Conservation (phyloP, 208 protist genomes). For the Acanthamoeba sp. region DNA sequence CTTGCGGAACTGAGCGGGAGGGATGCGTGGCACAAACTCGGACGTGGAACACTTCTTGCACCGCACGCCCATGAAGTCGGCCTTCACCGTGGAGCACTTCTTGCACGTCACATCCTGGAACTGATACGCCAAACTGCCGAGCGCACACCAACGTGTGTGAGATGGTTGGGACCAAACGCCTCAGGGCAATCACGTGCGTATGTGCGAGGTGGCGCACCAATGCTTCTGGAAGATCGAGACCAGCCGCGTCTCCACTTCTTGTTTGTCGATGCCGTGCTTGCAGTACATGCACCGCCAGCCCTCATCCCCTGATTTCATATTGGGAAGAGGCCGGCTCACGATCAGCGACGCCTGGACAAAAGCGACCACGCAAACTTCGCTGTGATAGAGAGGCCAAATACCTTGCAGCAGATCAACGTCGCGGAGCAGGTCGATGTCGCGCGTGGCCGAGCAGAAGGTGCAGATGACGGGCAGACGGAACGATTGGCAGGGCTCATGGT, state of each 20-base stretch:
- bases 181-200: background rate
- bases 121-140: constrained; percentile 80
- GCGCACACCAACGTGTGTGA: background rate
- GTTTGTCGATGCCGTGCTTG: constrained; percentile 77
- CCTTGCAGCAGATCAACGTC: constrained; percentile 55
- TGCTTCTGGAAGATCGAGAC: constrained; percentile 84
- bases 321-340: too few species aligned
- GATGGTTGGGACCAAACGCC: background rate
- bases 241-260: constrained; percentile 79
- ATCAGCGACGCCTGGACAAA: too few species aligned
- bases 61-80: constrained; percentile 77
- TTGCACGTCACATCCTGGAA: constrained; percentile 86
- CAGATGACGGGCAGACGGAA: constrained; percentile 88
- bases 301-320: constrained; percentile 66
- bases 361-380: too few species aligned
- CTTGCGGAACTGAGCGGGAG: constrained; percentile 4
- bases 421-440: constrained; percentile 74
- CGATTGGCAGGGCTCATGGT: constrained; percentile 84
- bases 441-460: constrained; percentile 84
- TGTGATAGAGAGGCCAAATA: too few species aligned
- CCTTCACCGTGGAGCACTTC: constrained; percentile 84
- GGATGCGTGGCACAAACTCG: constrained; percentile 28
- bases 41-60: constrained; percentile 75
- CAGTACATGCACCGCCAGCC: constrained; percentile 79
- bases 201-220: background rate